Percentiles rank a stretch among this genome's conserved stretches.
Evolutionary conservation across 768 basidiomycete species (phyloP).

Genomic region (Termitomyces sp.): DNA sequence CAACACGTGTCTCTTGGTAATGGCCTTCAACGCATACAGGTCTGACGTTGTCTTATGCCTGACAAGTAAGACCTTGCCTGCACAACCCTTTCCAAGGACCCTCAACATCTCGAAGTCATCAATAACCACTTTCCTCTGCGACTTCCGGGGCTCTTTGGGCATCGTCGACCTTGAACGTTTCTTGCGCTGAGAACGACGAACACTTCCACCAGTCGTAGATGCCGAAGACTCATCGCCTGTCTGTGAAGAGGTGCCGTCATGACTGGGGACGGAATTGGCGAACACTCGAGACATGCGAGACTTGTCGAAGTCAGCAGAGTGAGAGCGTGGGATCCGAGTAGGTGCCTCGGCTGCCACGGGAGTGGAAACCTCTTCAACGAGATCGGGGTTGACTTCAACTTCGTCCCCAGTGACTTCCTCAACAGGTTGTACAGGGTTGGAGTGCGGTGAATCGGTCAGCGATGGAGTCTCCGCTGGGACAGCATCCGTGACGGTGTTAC

Average conservation of each 20-base stretch:
- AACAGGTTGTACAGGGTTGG: conserved; percentile 6
- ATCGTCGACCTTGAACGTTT: conserved; percentile 43
- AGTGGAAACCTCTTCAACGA: conserved; percentile 16
- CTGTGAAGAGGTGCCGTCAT: conserved; percentile 54
- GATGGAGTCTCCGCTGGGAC: conserved; percentile 11
- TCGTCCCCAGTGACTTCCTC: background rate
- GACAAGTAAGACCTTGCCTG: conserved; percentile 94
- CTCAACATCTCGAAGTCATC: conserved; percentile 98
- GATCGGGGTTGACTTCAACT: conserved; percentile 1
- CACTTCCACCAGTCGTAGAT: conserved; percentile 48
- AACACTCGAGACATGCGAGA: conserved; percentile 58
- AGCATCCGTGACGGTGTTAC: conserved; percentile 5
- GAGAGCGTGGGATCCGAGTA: conserved; percentile 66
- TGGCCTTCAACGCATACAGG: conserved; percentile 93
- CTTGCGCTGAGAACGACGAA: conserved; percentile 38
- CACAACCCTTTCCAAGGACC: conserved; percentile 95
- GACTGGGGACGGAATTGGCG: conserved; percentile 45
- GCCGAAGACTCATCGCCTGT: conserved; percentile 74
- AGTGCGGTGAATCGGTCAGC: conserved; percentile 5
- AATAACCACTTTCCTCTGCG: conserved; percentile 73
- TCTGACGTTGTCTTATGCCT: conserved; percentile 68
- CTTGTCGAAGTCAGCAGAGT: conserved; percentile 77
- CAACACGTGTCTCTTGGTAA: conserved; percentile 95
- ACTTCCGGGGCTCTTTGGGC: conserved; percentile 51
- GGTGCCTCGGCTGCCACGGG: conserved; percentile 18